Evolutionary conservation across 2,329 filamentous ascomycete species (phyloP).

Genomic region (Diaporthe citrichinensis): DNA sequence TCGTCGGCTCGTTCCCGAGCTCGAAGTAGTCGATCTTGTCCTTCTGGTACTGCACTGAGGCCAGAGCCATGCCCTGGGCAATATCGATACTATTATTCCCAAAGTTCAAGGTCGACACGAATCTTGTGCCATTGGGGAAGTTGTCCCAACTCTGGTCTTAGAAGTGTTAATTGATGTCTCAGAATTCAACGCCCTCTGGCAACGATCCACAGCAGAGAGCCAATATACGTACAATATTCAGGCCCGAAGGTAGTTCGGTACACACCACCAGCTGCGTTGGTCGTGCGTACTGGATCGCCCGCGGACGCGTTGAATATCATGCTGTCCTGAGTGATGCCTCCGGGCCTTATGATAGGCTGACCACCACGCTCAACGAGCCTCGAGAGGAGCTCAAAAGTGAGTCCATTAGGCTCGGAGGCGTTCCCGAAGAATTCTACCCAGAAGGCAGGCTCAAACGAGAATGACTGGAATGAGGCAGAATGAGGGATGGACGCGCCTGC

Average conservation of each 20-base stretch:
- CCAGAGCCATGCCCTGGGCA: slow-evolving; percentile 11
- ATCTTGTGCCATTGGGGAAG: slow-evolving; percentile 22
- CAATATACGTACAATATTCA: slow-evolving; percentile 5
- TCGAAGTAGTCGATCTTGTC: slow-evolving; percentile 30
- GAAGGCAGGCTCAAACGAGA: slow-evolving; percentile 26
- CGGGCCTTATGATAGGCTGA: neutral
- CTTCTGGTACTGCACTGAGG: slow-evolving; percentile 21
- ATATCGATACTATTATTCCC: slow-evolving; percentile 18
- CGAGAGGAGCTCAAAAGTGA: slow-evolving; percentile 26
- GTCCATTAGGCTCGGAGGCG: slow-evolving; percentile 13
- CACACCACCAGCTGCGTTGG: slow-evolving; percentile 22
- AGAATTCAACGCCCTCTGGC: too few species aligned
- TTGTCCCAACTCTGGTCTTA: slow-evolving; percentile 24
- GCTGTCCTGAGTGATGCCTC: slow-evolving; percentile 22
- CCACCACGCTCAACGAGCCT: slow-evolving; percentile 23
- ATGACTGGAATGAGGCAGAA: slow-evolving; percentile 25
- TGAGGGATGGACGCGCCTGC: slow-evolving; percentile 15
- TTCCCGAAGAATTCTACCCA: slow-evolving; percentile 28
- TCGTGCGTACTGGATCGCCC: slow-evolving; percentile 12
- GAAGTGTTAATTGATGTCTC: neutral
- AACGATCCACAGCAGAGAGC: neutral
- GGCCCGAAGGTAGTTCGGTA: slow-evolving; percentile 15
- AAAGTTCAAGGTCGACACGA: slow-evolving; percentile 19
- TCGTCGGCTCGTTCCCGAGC: slow-evolving; percentile 30
- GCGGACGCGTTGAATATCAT: slow-evolving; percentile 28